These are phyloP conservation scores for Penicillium diatomitis DNA, from an alignment of 495 filamentous ascomycete species.

Conservation along the genomic window DNA sequence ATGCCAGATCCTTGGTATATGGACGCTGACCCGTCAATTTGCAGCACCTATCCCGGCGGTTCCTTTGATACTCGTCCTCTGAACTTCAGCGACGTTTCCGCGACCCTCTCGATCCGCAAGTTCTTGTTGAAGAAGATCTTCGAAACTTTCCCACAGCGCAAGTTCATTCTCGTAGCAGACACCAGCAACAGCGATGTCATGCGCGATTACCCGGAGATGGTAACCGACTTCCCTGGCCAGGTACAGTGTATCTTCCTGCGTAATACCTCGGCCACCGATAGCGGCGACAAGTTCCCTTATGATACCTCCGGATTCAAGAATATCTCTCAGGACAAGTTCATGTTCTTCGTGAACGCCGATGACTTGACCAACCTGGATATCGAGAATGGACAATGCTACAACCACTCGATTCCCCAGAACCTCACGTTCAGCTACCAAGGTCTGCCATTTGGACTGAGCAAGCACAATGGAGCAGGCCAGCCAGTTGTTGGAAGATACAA, in stretches of 20 bases:
- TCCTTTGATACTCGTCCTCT: conserved; percentile 69
- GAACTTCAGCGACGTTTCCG: conserved; percentile 66
- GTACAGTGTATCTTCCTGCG: conserved; percentile 73
- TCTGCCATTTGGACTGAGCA: conserved; percentile 31
- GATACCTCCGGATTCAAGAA: conserved; percentile 61
- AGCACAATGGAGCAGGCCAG: conserved; percentile 10
- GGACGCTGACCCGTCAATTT: too few relatives aligned
- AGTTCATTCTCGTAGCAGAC: conserved; percentile 69
- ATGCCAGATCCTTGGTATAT: too few relatives aligned
- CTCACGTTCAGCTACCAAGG: conserved; percentile 63
- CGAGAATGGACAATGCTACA: conserved; percentile 59
- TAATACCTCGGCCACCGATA: conserved; percentile 63
- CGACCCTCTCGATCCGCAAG: conserved; percentile 60
- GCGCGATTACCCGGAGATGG: conserved; percentile 61
- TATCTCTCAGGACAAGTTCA: conserved; percentile 54
- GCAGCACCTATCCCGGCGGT: conserved; percentile 56
- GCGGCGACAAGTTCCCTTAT: conserved; percentile 56
- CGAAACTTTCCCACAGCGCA: conserved; percentile 62
- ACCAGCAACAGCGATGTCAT: conserved; percentile 73
- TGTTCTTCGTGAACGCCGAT: conserved; percentile 69
- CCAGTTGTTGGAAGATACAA: conserved; percentile 1
- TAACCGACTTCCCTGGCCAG: conserved; percentile 52
- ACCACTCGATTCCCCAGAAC: conserved; percentile 52
- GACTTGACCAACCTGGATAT: conserved; percentile 62
- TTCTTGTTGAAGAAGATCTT: conserved; percentile 61